These are phyloP conservation scores for Xylaria cubensis DNA, from an alignment of 495 filamentous ascomycete genomes.

Conservation along the genomic window DNA sequence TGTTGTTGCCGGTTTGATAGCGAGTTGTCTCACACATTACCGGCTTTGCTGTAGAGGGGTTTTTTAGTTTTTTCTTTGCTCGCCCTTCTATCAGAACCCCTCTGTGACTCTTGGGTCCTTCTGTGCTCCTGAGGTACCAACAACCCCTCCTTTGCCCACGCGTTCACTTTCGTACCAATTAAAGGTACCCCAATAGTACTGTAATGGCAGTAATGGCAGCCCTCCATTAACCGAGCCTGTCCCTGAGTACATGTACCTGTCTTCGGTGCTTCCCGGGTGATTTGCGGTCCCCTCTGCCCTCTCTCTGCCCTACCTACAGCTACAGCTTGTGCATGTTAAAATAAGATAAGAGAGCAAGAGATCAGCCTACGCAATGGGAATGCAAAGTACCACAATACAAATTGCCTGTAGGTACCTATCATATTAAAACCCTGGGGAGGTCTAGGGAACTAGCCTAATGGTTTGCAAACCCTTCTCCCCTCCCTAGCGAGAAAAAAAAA, in stretches of 20 bases:
- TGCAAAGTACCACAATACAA: conserved; percentile 2
- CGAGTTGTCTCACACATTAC: neutral
- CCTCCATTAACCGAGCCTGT: conserved; percentile 3
- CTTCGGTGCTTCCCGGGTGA: neutral
- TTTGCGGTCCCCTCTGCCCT: neutral
- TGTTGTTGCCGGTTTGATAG: neutral
- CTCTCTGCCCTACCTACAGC: conserved; percentile 5
- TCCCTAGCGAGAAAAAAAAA: neutral
- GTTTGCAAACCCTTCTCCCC: conserved; percentile 9
- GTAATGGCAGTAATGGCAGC: neutral
- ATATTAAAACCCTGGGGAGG: conserved; percentile 1
- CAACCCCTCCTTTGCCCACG: conserved; percentile 2
- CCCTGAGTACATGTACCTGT: conserved; percentile 13
- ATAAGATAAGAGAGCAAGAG: neutral
- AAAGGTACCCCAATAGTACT: neutral
- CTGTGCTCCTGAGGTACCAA: neutral
- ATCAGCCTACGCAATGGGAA: neutral
- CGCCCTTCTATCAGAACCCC: neutral
- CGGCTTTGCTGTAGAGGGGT: neutral
- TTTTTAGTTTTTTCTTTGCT: neutral
- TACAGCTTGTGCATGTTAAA: neutral
- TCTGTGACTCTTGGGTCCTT: neutral
- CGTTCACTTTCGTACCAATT: neutral
- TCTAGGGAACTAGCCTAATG: neutral
- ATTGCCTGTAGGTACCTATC: neutral